Conservation (phyloP, 306 rosid genomes). For the Senna siamea region DNA sequence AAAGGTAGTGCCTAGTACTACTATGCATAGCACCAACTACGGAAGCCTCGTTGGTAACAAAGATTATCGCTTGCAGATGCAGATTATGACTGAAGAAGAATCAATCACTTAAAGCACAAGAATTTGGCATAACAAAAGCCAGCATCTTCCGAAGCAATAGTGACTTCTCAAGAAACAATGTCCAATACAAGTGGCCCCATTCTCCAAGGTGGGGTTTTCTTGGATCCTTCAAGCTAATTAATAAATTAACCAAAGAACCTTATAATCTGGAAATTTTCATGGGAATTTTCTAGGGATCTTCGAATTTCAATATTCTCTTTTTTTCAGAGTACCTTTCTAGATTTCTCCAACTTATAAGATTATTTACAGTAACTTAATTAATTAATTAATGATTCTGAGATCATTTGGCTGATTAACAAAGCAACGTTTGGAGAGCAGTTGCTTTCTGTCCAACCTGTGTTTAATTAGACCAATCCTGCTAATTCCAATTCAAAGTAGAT, state of each 20-base stretch:
- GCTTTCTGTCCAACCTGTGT: conserved; percentile 15
- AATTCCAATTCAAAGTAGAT: conserved; percentile 28
- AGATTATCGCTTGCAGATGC: conserved; percentile 36
- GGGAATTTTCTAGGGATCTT: conserved; percentile 39
- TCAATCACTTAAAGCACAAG: conserved; percentile 42
- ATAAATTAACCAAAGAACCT: neutral
- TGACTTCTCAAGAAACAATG: conserved; percentile 1
- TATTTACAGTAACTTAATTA: neutral
- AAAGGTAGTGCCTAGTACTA: neutral
- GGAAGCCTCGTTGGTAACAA: conserved; percentile 26
- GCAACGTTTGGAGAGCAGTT: conserved; percentile 13
- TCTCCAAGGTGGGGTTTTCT: conserved; percentile 35
- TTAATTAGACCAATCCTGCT: conserved; percentile 23
- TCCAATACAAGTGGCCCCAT: conserved; percentile 6
- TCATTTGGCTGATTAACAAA: conserved; percentile 11
- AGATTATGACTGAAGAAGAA: conserved; percentile 23
- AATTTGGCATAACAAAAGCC: conserved; percentile 8
- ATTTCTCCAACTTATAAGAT: conserved; percentile 25
- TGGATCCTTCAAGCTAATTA: conserved; percentile 41
- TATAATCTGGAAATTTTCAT: neutral
- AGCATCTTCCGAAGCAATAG: neutral
- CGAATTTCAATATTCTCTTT: conserved; percentile 33
- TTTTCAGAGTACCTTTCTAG: conserved; percentile 18
- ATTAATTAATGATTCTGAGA: conserved; percentile 9
- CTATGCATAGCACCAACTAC: conserved; percentile 9